Evolutionary conservation across 495 filamentous ascomycete species (phyloP).

Genomic region (Tetracladium setigerum): DNA sequence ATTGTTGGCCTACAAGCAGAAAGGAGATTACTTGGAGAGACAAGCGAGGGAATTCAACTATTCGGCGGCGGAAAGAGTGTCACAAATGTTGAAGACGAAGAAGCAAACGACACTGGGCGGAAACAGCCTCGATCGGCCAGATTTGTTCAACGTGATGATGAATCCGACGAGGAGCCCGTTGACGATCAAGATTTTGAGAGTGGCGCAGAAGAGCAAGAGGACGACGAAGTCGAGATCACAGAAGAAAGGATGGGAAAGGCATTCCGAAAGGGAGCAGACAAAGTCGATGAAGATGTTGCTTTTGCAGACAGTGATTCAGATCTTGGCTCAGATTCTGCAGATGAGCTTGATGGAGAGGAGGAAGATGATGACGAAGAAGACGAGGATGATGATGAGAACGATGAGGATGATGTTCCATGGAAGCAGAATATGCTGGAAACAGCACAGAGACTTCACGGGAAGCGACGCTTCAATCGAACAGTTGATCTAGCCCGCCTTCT

Average conservation of each 20-base stretch:
- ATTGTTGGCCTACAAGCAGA: constrained; percentile 85
- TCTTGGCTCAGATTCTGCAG: constrained; percentile 69
- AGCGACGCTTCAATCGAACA: constrained; percentile 61
- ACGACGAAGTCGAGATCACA: constrained; percentile 46
- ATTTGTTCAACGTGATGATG: constrained; percentile 50
- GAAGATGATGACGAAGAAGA: constrained; percentile 47
- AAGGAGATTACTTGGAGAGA: constrained; percentile 73
- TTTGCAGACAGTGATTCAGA: constrained; percentile 97
- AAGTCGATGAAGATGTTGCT: constrained; percentile 52
- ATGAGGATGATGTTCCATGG: constrained; percentile 66
- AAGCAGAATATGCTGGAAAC: constrained; percentile 78
- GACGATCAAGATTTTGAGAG: constrained; percentile 55
- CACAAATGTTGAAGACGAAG: constrained; percentile 49
- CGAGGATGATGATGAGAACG: constrained; percentile 42
- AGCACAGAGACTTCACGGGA: constrained; percentile 62
- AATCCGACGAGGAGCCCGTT: constrained; percentile 37
- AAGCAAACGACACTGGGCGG: constrained; percentile 50
- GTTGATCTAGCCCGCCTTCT: constrained; percentile 76
- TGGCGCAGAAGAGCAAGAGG: constrained; percentile 50
- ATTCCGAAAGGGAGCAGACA: constrained; percentile 37
- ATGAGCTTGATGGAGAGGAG: constrained; percentile 31
- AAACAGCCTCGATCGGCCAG: constrained; percentile 61
- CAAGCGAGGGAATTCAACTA: constrained; percentile 69
- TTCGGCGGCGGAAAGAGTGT: constrained; percentile 73
- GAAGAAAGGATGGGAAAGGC: constrained; percentile 47